Evolutionary conservation across 2,329 filamentous ascomycete genomes (phyloP).

Genomic region (Shiraia sp.): DNA sequence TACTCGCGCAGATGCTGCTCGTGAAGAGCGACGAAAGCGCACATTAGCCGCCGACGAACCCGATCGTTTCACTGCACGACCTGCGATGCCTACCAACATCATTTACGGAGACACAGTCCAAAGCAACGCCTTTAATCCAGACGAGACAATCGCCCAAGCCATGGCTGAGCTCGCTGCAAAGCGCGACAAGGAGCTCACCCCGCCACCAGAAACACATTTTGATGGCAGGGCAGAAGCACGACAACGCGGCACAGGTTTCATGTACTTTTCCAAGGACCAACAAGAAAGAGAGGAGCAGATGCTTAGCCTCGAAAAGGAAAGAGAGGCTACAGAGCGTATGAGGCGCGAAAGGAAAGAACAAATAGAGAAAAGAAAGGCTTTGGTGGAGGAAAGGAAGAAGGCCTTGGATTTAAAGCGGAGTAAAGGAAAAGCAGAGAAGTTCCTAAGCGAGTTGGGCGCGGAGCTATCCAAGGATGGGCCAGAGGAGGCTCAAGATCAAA

Average conservation of each 20-base stretch:
- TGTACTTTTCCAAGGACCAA: conserved; percentile 80
- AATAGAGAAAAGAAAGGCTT: conserved; percentile 64
- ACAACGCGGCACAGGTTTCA: conserved; percentile 88
- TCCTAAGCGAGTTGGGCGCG: conserved; percentile 61
- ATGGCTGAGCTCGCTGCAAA: conserved; percentile 81
- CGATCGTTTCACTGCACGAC: conserved; percentile 70
- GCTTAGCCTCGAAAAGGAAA: conserved; percentile 69
- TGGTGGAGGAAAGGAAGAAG: conserved; percentile 63
- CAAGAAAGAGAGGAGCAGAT: conserved; percentile 72
- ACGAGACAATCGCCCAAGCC: conserved; percentile 62
- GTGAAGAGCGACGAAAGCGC: conserved; percentile 62
- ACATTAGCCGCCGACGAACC: conserved; percentile 64
- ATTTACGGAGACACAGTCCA: conserved; percentile 90
- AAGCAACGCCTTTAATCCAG: conserved; percentile 77
- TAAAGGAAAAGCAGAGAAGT: conserved; percentile 72
- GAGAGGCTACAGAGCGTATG: conserved; percentile 68
- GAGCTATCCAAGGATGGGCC: conserved; percentile 25
- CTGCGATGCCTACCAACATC: conserved; percentile 67
- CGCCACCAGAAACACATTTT: conserved; percentile 81
- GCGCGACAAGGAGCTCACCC: conserved; percentile 78
- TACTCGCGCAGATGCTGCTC: conserved; percentile 69
- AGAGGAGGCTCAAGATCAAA: not conserved
- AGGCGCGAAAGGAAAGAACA: conserved; percentile 53
- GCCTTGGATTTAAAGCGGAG: conserved; percentile 63
- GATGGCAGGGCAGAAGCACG: conserved; percentile 82